Evolutionary conservation across 306 rosid genomes (phyloP).

Genomic region (Cucurbita ficifolia): DNA sequence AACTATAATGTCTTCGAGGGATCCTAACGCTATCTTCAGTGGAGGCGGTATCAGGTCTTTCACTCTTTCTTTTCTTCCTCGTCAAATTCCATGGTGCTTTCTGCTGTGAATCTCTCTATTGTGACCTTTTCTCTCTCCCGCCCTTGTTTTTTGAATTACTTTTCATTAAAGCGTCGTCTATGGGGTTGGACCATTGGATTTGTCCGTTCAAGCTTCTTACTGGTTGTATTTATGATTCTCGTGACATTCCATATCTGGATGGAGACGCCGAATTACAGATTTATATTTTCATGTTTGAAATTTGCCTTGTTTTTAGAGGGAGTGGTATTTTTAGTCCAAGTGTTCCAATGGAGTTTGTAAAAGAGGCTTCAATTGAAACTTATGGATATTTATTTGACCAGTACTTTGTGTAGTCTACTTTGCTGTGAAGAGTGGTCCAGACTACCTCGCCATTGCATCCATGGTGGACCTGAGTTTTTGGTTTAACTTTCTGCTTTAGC

Average conservation of each 20-base stretch:
- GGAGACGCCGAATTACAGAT: neutral
- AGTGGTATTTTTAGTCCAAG: neutral
- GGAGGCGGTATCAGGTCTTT: slow-evolving; percentile 74
- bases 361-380: neutral
- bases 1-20: slow-evolving; percentile 40
- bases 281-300: neutral
- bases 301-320: neutral
- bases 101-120: neutral
- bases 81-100: neutral
- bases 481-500: neutral
- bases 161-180: neutral
- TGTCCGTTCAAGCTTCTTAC: neutral
- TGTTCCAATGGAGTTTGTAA: neutral
- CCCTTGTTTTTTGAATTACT: neutral
- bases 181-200: neutral
- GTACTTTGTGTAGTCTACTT: neutral
- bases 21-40: slow-evolving; percentile 47
- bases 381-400: neutral
- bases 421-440: neutral
- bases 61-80: neutral
- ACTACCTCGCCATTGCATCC: neutral
- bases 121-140: neutral
- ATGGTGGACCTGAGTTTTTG: slow-evolving; percentile 3
- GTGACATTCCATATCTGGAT: neutral
- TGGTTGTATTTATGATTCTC: neutral